A percentile compares a stretch with the other conserved stretches of the same genome.
Conservation (phyloP, 345 rosid species). For the Aquilaria malaccensis region DNA sequence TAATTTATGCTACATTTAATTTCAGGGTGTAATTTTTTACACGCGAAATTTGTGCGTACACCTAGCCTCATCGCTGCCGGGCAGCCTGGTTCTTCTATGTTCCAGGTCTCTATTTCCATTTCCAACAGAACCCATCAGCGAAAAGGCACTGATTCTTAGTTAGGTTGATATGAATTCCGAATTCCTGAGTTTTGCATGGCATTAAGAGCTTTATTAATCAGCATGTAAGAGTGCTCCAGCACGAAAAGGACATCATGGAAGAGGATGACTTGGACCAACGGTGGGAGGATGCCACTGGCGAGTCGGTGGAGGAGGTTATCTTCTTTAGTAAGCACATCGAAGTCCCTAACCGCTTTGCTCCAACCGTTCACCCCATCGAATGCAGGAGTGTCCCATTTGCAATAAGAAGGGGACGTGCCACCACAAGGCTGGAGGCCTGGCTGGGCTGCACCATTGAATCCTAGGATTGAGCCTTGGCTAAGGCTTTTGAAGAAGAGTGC, state of each 20-base stretch:
- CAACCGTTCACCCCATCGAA: slow-evolving; percentile 78
- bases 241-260: slow-evolving; percentile 47
- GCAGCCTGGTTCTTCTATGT: slow-evolving; percentile 36
- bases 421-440: slow-evolving; percentile 90
- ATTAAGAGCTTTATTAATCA: slow-evolving; percentile 47
- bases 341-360: slow-evolving; percentile 81
- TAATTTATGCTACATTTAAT: too few species aligned
- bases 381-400: slow-evolving; percentile 75
- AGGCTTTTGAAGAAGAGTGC: slow-evolving; percentile 67
- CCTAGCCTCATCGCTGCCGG: slow-evolving; percentile 30
- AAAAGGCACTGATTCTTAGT: not conserved
- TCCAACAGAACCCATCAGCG: not conserved
- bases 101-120: slow-evolving; percentile 26
- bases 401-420: slow-evolving; percentile 71
- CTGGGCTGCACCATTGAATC: slow-evolving; percentile 86
- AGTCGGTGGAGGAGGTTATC: slow-evolving; percentile 70
- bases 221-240: slow-evolving; percentile 58
- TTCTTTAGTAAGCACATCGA: slow-evolving; percentile 93
- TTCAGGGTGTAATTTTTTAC: too few species aligned
- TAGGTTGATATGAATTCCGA: not conserved
- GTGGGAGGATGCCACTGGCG: slow-evolving; percentile 83
- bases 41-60: too few species aligned
- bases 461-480: slow-evolving; percentile 90
- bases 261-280: slow-evolving; percentile 80
- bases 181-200: slow-evolving; percentile 24